Evolutionary conservation across 2,329 filamentous ascomycete species (phyloP), one percentile per base, ranked within the genome.

Genomic region (Aspergillus sergii): DNA sequence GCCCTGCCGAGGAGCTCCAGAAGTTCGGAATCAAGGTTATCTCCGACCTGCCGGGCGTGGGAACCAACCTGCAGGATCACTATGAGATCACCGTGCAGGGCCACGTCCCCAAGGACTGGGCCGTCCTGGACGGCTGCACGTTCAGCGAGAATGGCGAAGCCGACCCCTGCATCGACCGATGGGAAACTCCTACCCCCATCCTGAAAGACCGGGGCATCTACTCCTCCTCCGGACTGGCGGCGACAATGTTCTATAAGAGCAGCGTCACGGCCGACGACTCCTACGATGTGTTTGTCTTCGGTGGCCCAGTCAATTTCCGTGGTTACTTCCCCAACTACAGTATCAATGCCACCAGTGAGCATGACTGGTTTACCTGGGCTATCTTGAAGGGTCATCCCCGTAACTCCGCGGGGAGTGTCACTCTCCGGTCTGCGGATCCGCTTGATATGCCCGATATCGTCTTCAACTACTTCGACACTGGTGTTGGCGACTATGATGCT

Each of bases 51-150:
- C 84, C 85, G 1, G 86, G 88, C 51, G 88, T 91, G 3, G 89
- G 89, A 6, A 84, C 83, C 62, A 88, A 90, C 75, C 80, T 91
- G 4, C 80, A 88, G 62, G 88, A 91, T 70, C 87, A 88, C 65
- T 75, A 75, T 21, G 72, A 75, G 28, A 68, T 68, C 51, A 60
- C 62, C 4, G 70, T 75, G 11, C 65, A 70, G 28, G 69, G 65
- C 34, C 64, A 66, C 5, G 21, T 61, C 16, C 66, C 65, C 85
- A 85, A 50, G 84, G 84, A 76, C 60, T 78, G 78, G 64, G 64
- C 66, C 26, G 60, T 74, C 41, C 72, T 76, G 41, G 61, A 73
- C 16, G 69, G 71, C 19, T 79, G 77, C 65, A 79, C 75, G 3
- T 78, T 73, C 55, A 59, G 58, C 59, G 54, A 64, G 48, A 36